Conservation (phyloP, 2,329 filamentous ascomycete species). For the Coleophoma crateriformis region DNA sequence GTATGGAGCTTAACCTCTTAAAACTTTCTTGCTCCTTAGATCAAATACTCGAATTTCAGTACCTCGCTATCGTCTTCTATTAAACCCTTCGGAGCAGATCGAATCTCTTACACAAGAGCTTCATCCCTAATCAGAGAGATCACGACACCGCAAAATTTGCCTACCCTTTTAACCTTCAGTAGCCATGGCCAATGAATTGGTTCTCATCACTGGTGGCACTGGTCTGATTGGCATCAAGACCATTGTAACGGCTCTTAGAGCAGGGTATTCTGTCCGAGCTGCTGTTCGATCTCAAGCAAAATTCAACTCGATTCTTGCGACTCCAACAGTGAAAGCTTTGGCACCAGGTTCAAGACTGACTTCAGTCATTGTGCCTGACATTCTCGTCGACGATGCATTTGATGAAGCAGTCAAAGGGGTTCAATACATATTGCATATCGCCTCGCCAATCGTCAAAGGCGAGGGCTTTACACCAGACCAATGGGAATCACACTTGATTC, state of each 20-base stretch:
- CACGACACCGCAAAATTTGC: no score
- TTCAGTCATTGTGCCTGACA: slow-evolving; percentile 32
- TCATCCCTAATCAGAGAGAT: no score
- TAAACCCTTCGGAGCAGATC: no score
- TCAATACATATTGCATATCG: slow-evolving; percentile 26
- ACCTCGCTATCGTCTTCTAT: no score
- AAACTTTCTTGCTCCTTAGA: no score
- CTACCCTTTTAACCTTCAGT: not conserved
- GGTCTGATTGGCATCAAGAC: slow-evolving; percentile 47
- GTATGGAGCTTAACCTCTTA: no score
- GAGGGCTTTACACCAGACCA: slow-evolving; percentile 41
- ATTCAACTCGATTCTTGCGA: slow-evolving; percentile 30
- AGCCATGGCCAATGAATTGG: slow-evolving; percentile 10
- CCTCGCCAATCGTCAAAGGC: slow-evolving; percentile 16
- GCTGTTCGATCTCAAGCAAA: slow-evolving; percentile 40
- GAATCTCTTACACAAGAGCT: no score
- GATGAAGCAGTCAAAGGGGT: slow-evolving; percentile 33
- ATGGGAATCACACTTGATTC: slow-evolving; percentile 20
- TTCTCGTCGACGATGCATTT: slow-evolving; percentile 30
- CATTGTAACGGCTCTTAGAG: slow-evolving; percentile 29
- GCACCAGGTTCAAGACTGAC: slow-evolving; percentile 21
- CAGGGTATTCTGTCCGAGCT: slow-evolving; percentile 35
- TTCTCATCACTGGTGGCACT: slow-evolving; percentile 29
- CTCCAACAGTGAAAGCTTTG: slow-evolving; percentile 25
- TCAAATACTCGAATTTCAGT: no score